Conservation (phyloP, 2,329 filamentous ascomycete species). For the Fusarium buharicum region DNA sequence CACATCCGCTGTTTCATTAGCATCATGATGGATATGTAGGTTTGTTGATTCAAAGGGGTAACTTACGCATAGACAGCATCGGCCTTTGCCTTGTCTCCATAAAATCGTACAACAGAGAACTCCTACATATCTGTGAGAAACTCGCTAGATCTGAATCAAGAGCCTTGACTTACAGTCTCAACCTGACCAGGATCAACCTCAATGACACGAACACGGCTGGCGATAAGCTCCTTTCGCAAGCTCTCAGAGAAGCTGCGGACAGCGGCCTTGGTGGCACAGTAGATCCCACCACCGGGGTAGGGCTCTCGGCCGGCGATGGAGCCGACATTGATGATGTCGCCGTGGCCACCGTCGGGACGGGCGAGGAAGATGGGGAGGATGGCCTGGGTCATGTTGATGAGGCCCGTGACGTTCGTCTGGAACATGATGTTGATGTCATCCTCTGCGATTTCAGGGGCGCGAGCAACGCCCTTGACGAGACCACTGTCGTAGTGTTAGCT, state of each 20-base stretch:
- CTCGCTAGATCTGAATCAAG: neutral
- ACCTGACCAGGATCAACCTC: conserved; percentile 93
- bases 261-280: conserved; percentile 93
- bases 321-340: conserved; percentile 95
- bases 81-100: conserved; percentile 88
- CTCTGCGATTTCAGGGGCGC: conserved; percentile 82
- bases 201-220: conserved; percentile 83
- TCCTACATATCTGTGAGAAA: conserved; percentile 60
- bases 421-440: conserved; percentile 91
- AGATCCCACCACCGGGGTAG: conserved; percentile 87
- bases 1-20: conserved; percentile 68
- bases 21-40: neutral
- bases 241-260: conserved; percentile 86
- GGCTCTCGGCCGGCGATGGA: conserved; percentile 88
- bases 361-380: conserved; percentile 84
- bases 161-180: conserved; percentile 72
- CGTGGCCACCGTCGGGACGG: conserved; percentile 77
- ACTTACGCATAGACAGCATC: conserved; percentile 86
- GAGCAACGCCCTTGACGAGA: conserved; percentile 87
- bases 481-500: conserved; percentile 64
- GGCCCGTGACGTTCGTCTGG: conserved; percentile 89
- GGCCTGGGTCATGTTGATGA: conserved; percentile 97
- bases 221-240: conserved; percentile 83
- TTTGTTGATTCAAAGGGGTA: neutral
- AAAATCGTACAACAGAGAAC: conserved; percentile 88